A percentile compares a stretch with the other conserved stretches of the same genome.
Conservation (phyloP, 768 basidiomycete genomes). For the Termitomyces heimii region DNA sequence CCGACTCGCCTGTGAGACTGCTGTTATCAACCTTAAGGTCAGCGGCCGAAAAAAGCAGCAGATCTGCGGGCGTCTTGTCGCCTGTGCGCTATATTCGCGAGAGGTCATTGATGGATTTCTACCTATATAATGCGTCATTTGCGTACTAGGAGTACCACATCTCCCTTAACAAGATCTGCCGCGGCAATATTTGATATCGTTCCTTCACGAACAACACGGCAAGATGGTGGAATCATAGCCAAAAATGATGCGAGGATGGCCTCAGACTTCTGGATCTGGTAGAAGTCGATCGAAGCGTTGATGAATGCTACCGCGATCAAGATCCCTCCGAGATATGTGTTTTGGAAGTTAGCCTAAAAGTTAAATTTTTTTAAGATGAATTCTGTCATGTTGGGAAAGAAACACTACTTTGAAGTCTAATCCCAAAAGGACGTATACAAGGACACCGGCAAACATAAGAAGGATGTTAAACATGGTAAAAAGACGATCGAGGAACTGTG, state of each 20-base stretch:
- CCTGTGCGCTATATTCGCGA: constrained; percentile 43
- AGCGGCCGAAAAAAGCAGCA: constrained; percentile 50
- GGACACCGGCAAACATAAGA: constrained; percentile 57
- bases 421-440: constrained; percentile 61
- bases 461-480: constrained; percentile 63
- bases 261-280: constrained; percentile 69
- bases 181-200: constrained; percentile 51
- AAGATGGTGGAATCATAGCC: constrained; percentile 69
- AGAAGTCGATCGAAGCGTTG: constrained; percentile 67
- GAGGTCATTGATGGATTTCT: neutral
- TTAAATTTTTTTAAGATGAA: constrained; percentile 9
- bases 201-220: constrained; percentile 56
- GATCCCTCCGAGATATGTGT: constrained; percentile 67
- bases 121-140: neutral
- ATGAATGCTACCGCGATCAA: constrained; percentile 62
- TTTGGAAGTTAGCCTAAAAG: constrained; percentile 49
- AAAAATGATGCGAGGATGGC: constrained; percentile 68
- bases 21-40: constrained; percentile 71
- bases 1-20: constrained; percentile 65
- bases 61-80: constrained; percentile 68
- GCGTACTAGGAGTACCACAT: constrained; percentile 55
- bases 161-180: constrained; percentile 59
- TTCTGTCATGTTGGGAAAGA: neutral
- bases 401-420: constrained; percentile 48
- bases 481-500: constrained; percentile 58